Evolutionary conservation across 495 filamentous ascomycete genomes (phyloP).

Genomic region (Hypoxylon cercidicola): DNA sequence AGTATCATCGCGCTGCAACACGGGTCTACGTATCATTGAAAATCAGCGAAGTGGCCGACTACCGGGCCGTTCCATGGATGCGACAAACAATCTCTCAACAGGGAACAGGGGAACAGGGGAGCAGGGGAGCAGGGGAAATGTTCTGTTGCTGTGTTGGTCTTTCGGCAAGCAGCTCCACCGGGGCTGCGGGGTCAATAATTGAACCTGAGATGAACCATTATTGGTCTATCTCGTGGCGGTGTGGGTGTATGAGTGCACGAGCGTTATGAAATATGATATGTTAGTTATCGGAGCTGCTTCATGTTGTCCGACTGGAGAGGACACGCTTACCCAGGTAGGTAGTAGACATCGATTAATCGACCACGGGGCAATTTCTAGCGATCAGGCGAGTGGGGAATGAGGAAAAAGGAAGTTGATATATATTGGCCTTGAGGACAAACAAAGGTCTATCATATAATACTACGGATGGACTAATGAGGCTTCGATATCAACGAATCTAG

Average conservation of each 20-base stretch:
- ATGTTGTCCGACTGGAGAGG: not conserved
- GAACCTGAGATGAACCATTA: not conserved
- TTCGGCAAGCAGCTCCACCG: slow-evolving; percentile 3
- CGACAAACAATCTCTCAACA: not conserved
- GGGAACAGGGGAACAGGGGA: too few species aligned
- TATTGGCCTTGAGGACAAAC: not conserved
- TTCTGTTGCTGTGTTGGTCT: not conserved
- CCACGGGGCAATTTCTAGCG: not conserved
- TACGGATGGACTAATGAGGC: not conserved
- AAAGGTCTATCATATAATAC: not conserved
- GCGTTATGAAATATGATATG: not conserved
- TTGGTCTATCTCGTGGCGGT: not conserved
- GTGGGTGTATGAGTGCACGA: not conserved
- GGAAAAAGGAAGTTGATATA: not conserved
- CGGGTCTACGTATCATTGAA: not conserved
- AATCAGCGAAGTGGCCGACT: slow-evolving; percentile 6
- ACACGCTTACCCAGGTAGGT: too few species aligned
- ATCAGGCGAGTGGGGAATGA: not conserved
- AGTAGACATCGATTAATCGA: not conserved
- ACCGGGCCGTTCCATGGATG: slow-evolving; percentile 26
- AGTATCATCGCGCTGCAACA: not conserved
- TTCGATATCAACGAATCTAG: not conserved
- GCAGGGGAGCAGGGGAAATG: too few species aligned
- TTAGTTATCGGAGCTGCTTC: not conserved
- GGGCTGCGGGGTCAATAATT: too few species aligned